Percentiles rank a stretch among this genome's conserved stretches.
Evolutionary conservation across 148 eudicot genomes (phyloP).

Genomic region (Silene conica): DNA sequence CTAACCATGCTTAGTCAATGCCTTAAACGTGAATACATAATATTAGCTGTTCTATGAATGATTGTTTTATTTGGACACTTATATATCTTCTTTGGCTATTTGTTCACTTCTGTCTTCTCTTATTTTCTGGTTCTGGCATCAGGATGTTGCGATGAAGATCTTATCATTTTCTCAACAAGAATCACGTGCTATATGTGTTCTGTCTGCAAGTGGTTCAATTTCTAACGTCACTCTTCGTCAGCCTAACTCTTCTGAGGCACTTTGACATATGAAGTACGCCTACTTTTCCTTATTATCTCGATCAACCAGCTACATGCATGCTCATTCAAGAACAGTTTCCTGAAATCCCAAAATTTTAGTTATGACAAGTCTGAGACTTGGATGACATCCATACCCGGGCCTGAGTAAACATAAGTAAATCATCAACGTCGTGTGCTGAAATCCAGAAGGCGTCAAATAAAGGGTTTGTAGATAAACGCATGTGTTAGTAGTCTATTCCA

Average conservation of each 20-base stretch:
- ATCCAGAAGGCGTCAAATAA: too few relatives aligned
- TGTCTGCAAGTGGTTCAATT: constrained; percentile 82
- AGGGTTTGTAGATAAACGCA: too few relatives aligned
- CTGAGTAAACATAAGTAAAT: too few relatives aligned
- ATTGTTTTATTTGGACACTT: too few relatives aligned
- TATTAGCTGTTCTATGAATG: too few relatives aligned
- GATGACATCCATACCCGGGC: too few relatives aligned
- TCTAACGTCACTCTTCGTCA: constrained; percentile 92
- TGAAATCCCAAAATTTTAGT: too few relatives aligned
- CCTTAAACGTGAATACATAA: not conserved
- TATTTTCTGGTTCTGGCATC: constrained; percentile 4
- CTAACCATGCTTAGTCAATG: not conserved
- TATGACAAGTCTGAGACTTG: too few relatives aligned
- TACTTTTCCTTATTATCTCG: not conserved
- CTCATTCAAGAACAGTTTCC: not conserved
- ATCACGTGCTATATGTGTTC: constrained; percentile 73
- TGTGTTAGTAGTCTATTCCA: too few relatives aligned
- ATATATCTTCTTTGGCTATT: not conserved
- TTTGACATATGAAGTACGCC: constrained; percentile 79
- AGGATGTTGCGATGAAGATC: constrained; percentile 88
- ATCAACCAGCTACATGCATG: not conserved
- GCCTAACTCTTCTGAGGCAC: constrained; percentile 81
- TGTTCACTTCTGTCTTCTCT: constrained; percentile 11
- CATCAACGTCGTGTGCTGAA: too few relatives aligned
- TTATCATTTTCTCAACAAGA: constrained; percentile 89